Percentiles rank a stretch among this genome's conserved stretches.
These are phyloP conservation scores for Bipolaris cookei DNA, from an alignment of 2,329 filamentous ascomycete genomes.

Conservation along the genomic window DNA sequence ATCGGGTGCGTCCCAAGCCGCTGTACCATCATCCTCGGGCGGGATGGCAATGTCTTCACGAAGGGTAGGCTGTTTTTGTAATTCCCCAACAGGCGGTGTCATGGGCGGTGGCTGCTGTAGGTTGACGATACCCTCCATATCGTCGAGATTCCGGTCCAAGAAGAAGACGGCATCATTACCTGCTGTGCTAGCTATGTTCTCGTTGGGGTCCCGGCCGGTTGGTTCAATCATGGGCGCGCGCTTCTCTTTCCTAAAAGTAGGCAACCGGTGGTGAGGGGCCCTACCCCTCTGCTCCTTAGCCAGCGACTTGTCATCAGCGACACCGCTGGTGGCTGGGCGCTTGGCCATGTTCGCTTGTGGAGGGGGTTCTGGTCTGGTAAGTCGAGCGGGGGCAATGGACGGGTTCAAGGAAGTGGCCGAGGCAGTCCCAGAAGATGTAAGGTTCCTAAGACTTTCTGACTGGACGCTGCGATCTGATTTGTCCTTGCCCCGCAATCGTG, in stretches of 20 bases:
- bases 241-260: constrained; percentile 58
- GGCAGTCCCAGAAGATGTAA: constrained; percentile 35
- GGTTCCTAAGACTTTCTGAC: constrained; percentile 49
- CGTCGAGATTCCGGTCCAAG: constrained; percentile 84
- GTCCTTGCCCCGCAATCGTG: constrained; percentile 59
- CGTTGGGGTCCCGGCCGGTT: constrained; percentile 54
- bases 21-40: constrained; percentile 50
- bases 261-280: constrained; percentile 49
- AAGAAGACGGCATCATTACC: constrained; percentile 70
- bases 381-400: constrained; percentile 38
- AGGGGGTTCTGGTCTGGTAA: constrained; percentile 38
- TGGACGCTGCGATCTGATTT: constrained; percentile 50
- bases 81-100: constrained; percentile 66
- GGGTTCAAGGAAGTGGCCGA: constrained; percentile 52
- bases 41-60: constrained; percentile 42
- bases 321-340: constrained; percentile 32
- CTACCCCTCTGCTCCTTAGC: constrained; percentile 34
- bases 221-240: constrained; percentile 36
- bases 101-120: constrained; percentile 65
- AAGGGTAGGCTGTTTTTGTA: constrained; percentile 56
- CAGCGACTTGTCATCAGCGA: constrained; percentile 29
- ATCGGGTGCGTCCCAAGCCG: constrained; percentile 90
- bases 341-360: constrained; percentile 33
- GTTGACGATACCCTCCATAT: constrained; percentile 90
- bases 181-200: constrained; percentile 48